Evolutionary conservation across 768 basidiomycete species (phyloP).

Genomic region (Kwoniella newhampshirensis): DNA sequence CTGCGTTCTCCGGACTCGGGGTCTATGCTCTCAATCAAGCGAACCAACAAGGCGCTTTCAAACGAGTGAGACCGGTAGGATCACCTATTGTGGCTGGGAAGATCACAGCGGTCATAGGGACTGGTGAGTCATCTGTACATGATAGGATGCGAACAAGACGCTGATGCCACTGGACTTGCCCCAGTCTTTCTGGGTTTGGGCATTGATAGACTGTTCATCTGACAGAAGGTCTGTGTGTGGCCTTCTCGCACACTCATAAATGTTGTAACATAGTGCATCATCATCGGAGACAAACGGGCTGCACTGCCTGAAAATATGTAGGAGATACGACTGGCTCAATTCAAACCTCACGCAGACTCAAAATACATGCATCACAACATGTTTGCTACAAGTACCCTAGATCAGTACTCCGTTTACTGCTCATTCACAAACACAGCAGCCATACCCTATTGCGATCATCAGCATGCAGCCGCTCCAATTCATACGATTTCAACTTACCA

Average conservation of each 20-base stretch:
- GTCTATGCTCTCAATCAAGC: constrained; percentile 41
- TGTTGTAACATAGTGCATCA: too few relatives aligned
- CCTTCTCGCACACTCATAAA: too few relatives aligned
- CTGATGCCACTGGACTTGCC: background rate
- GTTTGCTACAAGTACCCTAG: background rate
- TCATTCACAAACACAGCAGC: constrained; percentile 49
- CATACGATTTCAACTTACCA: constrained; percentile 57
- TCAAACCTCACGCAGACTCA: background rate
- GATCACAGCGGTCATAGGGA: constrained; percentile 34
- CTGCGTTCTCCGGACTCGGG: constrained; percentile 42
- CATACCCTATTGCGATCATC: constrained; percentile 26
- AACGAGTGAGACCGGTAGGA: constrained; percentile 25
- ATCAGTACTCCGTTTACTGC: constrained; percentile 33
- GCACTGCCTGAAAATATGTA: too few relatives aligned
- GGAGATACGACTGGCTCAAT: too few relatives aligned
- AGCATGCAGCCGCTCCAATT: background rate
- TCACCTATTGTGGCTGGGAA: constrained; percentile 27
- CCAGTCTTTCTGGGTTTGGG: constrained; percentile 20
- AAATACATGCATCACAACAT: background rate
- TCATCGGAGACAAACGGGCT: too few relatives aligned
- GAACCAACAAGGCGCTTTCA: constrained; percentile 33
- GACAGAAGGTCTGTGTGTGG: too few relatives aligned
- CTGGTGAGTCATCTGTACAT: constrained; percentile 34
- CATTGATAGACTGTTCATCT: constrained; percentile 15
- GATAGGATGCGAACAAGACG: background rate